A percentile compares a stretch with the other conserved stretches of the same genome.
These are phyloP conservation scores for Backusella circina DNA, from an alignment of 192 early-diverging fungal species.

Conservation along the genomic window DNA sequence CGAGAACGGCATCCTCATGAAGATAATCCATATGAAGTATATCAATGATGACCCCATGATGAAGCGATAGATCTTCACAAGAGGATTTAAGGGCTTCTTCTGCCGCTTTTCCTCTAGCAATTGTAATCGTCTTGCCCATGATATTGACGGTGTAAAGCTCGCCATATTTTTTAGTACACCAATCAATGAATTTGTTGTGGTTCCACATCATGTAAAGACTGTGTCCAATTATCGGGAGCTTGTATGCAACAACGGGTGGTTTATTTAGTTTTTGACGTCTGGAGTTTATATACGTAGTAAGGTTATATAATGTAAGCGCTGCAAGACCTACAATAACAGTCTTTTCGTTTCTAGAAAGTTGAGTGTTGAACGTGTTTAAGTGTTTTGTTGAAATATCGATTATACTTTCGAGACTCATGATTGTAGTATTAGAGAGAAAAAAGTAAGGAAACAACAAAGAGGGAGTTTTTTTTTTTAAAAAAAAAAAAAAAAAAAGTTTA, in stretches of 20 bases:
- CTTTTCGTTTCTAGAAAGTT: not conserved
- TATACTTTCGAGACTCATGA: not conserved
- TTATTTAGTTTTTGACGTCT: not conserved
- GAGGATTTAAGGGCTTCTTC: constrained; percentile 24
- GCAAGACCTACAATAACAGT: not conserved
- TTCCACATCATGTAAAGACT: constrained; percentile 11
- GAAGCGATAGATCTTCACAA: constrained; percentile 1
- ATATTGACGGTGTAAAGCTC: constrained; percentile 16
- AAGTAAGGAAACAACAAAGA: not conserved
- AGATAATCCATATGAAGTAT: constrained; percentile 18
- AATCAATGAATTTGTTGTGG: constrained; percentile 17
- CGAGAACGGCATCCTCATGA: constrained; percentile 1
- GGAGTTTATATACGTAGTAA: not conserved
- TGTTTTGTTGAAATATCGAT: not conserved
- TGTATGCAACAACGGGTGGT: constrained; percentile 18
- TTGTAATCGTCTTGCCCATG: constrained; percentile 14
- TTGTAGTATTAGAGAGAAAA: not conserved
- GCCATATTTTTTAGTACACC: constrained; percentile 25
- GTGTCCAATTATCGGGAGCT: constrained; percentile 15
- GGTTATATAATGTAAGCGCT: not conserved
- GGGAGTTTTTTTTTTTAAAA: not conserved
- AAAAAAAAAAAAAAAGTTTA: not conserved
- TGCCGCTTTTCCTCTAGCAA: not conserved
- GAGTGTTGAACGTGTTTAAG: not conserved
- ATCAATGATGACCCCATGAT: constrained; percentile 9